Percentiles rank a stretch among this genome's conserved stretches.
Conservation (phyloP, 208 protist genomes). For the Trypanosoma congolense region DNA sequence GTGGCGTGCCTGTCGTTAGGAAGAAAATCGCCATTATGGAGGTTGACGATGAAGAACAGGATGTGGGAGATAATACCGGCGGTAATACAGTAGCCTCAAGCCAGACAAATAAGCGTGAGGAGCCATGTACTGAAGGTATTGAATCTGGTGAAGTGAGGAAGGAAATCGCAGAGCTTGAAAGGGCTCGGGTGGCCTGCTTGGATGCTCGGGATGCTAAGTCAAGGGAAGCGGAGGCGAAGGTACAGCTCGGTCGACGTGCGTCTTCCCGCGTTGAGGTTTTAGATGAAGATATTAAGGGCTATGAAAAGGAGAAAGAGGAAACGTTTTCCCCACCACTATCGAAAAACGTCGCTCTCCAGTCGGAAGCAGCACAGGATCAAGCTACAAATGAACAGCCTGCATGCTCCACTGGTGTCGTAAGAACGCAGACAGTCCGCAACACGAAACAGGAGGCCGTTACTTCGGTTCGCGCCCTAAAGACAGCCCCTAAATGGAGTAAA, state of each 20-base stretch:
- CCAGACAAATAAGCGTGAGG: not conserved
- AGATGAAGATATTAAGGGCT: conserved; percentile 34
- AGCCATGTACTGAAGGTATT: conserved; percentile 8
- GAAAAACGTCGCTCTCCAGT: too few relatives aligned
- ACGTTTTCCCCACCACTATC: not conserved
- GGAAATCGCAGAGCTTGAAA: conserved; percentile 43
- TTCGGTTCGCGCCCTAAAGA: conserved; percentile 21
- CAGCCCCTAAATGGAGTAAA: conserved; percentile 35
- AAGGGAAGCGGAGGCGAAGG: conserved; percentile 28
- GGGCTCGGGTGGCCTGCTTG: conserved; percentile 23
- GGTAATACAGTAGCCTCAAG: not conserved
- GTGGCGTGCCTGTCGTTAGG: conserved; percentile 7
- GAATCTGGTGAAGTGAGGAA: conserved; percentile 29
- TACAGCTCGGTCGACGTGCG: conserved; percentile 29
- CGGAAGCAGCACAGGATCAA: too few relatives aligned
- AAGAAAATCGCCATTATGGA: conserved; percentile 83
- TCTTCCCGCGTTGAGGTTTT: conserved; percentile 68
- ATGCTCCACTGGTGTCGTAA: too few relatives aligned
- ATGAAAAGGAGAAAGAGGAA: not conserved
- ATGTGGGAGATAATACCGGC: conserved; percentile 6
- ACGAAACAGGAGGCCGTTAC: conserved; percentile 1
- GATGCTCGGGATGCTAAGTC: conserved; percentile 26
- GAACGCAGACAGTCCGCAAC: not conserved
- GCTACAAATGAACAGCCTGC: too few relatives aligned
- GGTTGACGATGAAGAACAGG: conserved; percentile 66